phyloP scores from a whole-genome alignment of 176 grass and related monocot genomes.

The Oryza rufipogon region DNA sequence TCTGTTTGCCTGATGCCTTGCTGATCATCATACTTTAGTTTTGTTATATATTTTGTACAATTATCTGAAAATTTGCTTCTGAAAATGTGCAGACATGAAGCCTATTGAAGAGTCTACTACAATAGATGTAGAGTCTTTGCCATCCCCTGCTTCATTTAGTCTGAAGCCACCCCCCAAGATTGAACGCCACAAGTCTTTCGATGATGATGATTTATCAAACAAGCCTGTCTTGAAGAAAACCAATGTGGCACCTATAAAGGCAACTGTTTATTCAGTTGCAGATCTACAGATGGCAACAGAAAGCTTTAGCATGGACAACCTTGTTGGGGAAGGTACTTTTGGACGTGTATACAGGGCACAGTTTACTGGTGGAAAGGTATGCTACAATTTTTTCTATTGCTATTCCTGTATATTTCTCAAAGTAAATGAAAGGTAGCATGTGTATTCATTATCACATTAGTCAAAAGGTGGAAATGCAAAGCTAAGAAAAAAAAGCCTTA shows the following conservation, averaged over 20 bases:
- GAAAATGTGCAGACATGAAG: slow-evolving; percentile 62
- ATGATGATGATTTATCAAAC: slow-evolving; percentile 80
- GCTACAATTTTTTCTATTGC: not conserved
- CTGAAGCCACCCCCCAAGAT: slow-evolving; percentile 82
- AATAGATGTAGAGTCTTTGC: slow-evolving; percentile 57
- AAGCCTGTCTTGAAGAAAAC: slow-evolving; percentile 60
- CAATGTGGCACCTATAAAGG: slow-evolving; percentile 59
- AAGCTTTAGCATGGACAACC: slow-evolving; percentile 83
- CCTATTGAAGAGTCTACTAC: slow-evolving; percentile 49
- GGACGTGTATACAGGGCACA: slow-evolving; percentile 90
- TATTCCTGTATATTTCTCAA: slow-evolving; percentile 17
- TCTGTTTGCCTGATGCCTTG: slow-evolving; percentile 30
- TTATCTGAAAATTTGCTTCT: slow-evolving; percentile 32
- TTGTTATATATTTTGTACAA: slow-evolving; percentile 23
- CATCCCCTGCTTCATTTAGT: slow-evolving; percentile 52
- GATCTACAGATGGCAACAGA: slow-evolving; percentile 96
- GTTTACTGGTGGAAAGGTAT: slow-evolving; percentile 92
- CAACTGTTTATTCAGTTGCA: slow-evolving; percentile 89
- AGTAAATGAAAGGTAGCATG: not conserved
- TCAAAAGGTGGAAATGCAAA: not conserved
- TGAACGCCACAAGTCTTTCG: slow-evolving; percentile 72
- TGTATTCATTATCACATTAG: slow-evolving; percentile 7
- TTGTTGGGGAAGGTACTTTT: slow-evolving; percentile 94
- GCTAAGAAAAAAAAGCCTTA: slow-evolving; percentile 20
- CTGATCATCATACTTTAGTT: slow-evolving; percentile 22